Conservation (phyloP, 305 asterid genomes). For the Solanum hybrid region DNA sequence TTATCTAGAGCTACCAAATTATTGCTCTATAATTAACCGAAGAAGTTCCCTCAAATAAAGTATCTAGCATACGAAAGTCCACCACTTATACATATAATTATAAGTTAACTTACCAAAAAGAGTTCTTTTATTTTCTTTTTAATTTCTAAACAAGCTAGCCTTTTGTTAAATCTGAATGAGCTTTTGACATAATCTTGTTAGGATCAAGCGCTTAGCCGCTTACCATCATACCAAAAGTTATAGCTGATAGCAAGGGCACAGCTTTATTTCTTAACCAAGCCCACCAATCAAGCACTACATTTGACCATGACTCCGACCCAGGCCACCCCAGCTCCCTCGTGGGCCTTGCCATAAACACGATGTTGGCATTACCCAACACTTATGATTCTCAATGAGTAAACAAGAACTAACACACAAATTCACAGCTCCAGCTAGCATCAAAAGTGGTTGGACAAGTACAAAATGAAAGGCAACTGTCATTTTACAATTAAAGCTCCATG, state of each 20-base stretch:
- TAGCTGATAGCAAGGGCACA: background rate
- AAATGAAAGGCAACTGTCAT: background rate
- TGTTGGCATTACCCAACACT: background rate
- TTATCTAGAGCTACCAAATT: background rate
- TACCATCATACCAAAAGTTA: background rate
- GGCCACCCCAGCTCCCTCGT: background rate
- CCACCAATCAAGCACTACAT: background rate
- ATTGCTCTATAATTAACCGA: background rate
- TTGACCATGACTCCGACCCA: background rate
- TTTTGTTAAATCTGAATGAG: background rate
- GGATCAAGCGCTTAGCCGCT: background rate
- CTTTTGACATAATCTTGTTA: background rate
- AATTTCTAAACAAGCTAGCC: background rate
- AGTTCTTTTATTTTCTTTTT: background rate
- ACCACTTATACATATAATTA: background rate
- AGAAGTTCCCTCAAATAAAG: background rate
- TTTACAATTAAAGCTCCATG: too few relatives aligned
- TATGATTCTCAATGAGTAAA: background rate
- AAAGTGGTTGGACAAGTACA: background rate
- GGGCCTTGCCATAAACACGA: background rate
- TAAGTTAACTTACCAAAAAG: background rate
- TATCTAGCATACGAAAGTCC: background rate
- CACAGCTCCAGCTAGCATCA: background rate
- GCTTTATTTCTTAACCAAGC: background rate
- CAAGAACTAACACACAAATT: background rate